Conservation (phyloP, 352 stramenopile species). For the Globisporangium polare region DNA sequence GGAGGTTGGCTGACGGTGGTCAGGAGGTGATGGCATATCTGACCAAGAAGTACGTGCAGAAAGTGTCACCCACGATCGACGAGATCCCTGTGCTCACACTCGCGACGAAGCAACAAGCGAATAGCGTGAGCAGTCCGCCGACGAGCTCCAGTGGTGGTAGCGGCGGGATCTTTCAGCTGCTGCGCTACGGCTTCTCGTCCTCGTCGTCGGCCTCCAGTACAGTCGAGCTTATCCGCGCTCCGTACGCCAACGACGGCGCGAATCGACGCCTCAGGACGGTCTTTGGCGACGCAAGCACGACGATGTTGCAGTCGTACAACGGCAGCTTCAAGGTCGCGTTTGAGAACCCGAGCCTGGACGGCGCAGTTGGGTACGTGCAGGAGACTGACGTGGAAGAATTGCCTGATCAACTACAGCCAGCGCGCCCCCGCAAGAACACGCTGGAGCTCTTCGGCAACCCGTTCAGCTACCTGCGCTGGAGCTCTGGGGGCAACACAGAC, state of each 20-base stretch:
- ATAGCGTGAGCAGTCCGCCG: slow-evolving; percentile 12
- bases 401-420: slow-evolving; percentile 11
- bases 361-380: slow-evolving; percentile 52
- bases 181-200: slow-evolving; percentile 44
- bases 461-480: slow-evolving; percentile 62
- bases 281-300: slow-evolving; percentile 50
- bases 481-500: slow-evolving; percentile 19
- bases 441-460: slow-evolving; percentile 67
- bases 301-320: slow-evolving; percentile 46
- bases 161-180: slow-evolving; percentile 67
- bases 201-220: slow-evolving; percentile 6
- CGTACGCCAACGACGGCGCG: slow-evolving; percentile 45
- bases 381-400: slow-evolving; percentile 33
- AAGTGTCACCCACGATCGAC: slow-evolving; percentile 23
- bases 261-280: slow-evolving; percentile 44
- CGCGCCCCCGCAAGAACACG: slow-evolving; percentile 45
- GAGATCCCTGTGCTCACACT: slow-evolving; percentile 35
- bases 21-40: slow-evolving; percentile 53
- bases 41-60: slow-evolving; percentile 36
- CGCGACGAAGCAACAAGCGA: slow-evolving; percentile 11
- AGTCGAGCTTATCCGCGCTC: slow-evolving; percentile 4
- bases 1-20: slow-evolving; percentile 27
- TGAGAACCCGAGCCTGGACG: slow-evolving; percentile 39
- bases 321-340: slow-evolving; percentile 44
- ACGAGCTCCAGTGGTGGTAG: slow-evolving; percentile 29